phyloP scores from a whole-genome alignment of 225 moss, liverwort and hornwort species.

The Physcomitrellopsis africana region DNA sequence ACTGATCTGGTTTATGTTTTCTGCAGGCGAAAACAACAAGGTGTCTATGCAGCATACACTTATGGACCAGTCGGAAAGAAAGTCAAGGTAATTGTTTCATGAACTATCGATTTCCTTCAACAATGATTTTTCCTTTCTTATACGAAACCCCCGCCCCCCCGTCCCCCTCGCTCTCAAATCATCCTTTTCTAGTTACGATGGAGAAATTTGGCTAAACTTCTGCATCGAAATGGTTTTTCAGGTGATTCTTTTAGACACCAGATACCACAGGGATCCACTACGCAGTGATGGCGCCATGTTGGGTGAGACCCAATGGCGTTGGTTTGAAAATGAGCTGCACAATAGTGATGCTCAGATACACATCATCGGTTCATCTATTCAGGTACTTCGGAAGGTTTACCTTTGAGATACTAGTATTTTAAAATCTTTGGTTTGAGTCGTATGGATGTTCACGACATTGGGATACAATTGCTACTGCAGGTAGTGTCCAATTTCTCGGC shows the following conservation, averaged over 20 bases:
- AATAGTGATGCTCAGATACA: constrained; percentile 81
- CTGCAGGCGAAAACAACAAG: constrained; percentile 85
- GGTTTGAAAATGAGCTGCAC: constrained; percentile 79
- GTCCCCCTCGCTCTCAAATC: neutral
- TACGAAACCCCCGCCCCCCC: neutral
- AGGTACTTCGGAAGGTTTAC: constrained; percentile 49
- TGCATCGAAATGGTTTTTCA: constrained; percentile 64
- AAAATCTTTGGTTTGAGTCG: constrained; percentile 1
- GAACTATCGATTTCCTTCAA: neutral
- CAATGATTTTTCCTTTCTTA: neutral
- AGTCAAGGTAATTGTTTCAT: constrained; percentile 66
- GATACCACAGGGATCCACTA: constrained; percentile 92
- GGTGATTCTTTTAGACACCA: constrained; percentile 96
- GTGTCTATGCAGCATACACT: constrained; percentile 80
- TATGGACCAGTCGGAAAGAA: constrained; percentile 87
- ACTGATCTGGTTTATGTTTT: constrained; percentile 24
- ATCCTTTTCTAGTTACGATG: neutral
- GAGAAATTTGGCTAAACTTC: constrained; percentile 32
- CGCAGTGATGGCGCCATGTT: constrained; percentile 80
- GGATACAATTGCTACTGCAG: constrained; percentile 39
- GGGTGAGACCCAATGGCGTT: constrained; percentile 86
- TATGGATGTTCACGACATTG: constrained; percentile 13
- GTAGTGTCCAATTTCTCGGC: constrained; percentile 91
- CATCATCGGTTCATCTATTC: constrained; percentile 90
- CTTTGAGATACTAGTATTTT: constrained; percentile 10